Conservation (phyloP, 1,284 basidiomycete species). For the Fomitopsis betulina region DNA sequence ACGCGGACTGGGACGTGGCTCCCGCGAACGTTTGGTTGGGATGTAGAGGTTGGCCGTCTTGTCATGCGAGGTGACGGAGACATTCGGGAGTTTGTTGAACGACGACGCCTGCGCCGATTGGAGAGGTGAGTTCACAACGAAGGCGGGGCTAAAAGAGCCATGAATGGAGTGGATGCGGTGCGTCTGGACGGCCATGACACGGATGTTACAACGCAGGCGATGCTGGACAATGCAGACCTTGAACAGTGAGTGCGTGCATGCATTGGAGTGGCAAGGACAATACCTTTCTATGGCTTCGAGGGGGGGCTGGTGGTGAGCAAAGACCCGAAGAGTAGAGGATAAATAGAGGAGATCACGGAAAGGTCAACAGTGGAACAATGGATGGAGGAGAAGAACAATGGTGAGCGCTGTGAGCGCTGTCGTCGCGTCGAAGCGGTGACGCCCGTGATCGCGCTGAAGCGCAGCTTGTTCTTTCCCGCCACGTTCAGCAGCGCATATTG, state of each 20-base stretch:
- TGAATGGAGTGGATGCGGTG: constrained; percentile 27
- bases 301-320: not conserved
- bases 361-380: not conserved
- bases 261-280: not conserved
- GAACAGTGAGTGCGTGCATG: not conserved
- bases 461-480: not conserved
- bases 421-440: not conserved
- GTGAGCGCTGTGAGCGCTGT: not conserved
- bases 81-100: constrained; percentile 25
- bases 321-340: not conserved
- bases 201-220: constrained; percentile 14
- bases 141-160: constrained; percentile 21
- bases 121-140: constrained; percentile 13
- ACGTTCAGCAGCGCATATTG: not conserved
- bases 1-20: constrained; percentile 3
- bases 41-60: constrained; percentile 5
- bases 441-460: not conserved
- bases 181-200: constrained; percentile 22
- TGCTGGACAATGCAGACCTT: constrained; percentile 2
- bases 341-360: not conserved
- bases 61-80: constrained; percentile 15
- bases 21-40: constrained; percentile 6
- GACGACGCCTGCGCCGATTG: constrained; percentile 19
- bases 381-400: not conserved
- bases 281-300: not conserved